phyloP scores from a whole-genome alignment of 1,284 basidiomycete genomes.

The Pascua guehoae region DNA sequence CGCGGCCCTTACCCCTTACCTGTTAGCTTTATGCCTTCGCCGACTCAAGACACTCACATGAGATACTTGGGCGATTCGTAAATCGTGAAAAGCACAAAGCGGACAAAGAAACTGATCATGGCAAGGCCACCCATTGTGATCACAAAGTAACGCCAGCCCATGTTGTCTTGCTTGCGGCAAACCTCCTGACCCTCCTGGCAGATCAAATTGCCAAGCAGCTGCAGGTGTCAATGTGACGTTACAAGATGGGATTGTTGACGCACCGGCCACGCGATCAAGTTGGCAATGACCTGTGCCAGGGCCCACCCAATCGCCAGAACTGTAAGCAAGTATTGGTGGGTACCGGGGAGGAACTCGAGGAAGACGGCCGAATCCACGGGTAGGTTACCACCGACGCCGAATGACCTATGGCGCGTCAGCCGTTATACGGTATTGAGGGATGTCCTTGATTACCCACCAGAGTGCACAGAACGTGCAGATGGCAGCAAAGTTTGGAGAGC shows the following conservation, averaged over 20 bases:
- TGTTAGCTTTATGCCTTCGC: conserved; percentile 58
- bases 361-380: conserved; percentile 60
- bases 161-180: conserved; percentile 28
- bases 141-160: conserved; percentile 55
- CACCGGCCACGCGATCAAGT: conserved; percentile 32
- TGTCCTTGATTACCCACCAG: conserved; percentile 35
- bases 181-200: conserved; percentile 7
- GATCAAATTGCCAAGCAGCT: conserved; percentile 25
- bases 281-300: conserved; percentile 51
- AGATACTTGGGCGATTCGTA: conserved; percentile 56
- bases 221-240: neutral
- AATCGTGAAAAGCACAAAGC: conserved; percentile 49
- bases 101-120: conserved; percentile 47
- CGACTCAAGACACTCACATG: conserved; percentile 41
- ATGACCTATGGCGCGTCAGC: conserved; percentile 38
- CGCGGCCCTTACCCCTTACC: conserved; percentile 56
- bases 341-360: conserved; percentile 58
- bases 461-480: conserved; percentile 59
- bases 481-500: conserved; percentile 56
- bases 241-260: neutral
- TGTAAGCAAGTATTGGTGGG: conserved; percentile 58
- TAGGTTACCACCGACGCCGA: conserved; percentile 61
- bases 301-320: conserved; percentile 65
- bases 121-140: conserved; percentile 55
- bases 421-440: conserved; percentile 47